These are phyloP conservation scores for Tylopilus sp. DNA, from an alignment of 1,284 basidiomycete genomes.

Conservation along the genomic window DNA sequence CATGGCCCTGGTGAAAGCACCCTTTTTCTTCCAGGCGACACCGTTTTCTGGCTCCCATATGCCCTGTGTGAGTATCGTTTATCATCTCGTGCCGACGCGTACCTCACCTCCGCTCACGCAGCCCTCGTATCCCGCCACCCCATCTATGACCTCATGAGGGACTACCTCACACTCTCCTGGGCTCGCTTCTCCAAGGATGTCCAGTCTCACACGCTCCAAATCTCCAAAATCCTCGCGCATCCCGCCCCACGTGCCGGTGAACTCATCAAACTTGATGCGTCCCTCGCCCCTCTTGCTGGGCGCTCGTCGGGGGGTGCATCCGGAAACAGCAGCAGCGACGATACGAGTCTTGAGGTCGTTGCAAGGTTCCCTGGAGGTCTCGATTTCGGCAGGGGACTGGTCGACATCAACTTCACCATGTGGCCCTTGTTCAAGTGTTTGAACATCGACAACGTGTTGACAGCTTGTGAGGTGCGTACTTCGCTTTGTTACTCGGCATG, in stretches of 20 bases:
- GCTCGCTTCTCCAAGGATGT: slow-evolving; percentile 90
- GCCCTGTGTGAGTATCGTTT: slow-evolving; percentile 65
- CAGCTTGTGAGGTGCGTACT: slow-evolving; percentile 76
- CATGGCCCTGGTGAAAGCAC: slow-evolving; percentile 82
- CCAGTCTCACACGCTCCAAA: slow-evolving; percentile 79
- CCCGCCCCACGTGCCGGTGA: slow-evolving; percentile 85
- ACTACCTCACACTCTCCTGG: slow-evolving; percentile 89
- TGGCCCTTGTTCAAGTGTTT: slow-evolving; percentile 96
- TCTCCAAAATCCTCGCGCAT: slow-evolving; percentile 76
- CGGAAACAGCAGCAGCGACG: slow-evolving; percentile 50
- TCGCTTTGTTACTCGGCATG: background rate
- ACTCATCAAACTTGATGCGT: slow-evolving; percentile 76
- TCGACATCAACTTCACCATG: slow-evolving; percentile 90
- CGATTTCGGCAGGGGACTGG: slow-evolving; percentile 77
- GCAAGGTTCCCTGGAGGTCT: slow-evolving; percentile 81
- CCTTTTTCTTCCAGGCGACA: slow-evolving; percentile 78
- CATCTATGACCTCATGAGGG: slow-evolving; percentile 89
- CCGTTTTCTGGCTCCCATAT: slow-evolving; percentile 91
- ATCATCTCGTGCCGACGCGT: background rate
- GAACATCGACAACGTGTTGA: slow-evolving; percentile 90
- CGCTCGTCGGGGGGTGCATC: slow-evolving; percentile 19
- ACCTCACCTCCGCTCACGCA: slow-evolving; percentile 29
- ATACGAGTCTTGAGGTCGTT: slow-evolving; percentile 74
- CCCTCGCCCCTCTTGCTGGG: slow-evolving; percentile 27
- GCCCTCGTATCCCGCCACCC: slow-evolving; percentile 86